Conservation (phyloP, 306 rosid species). For the Echinosophora koreensis region DNA sequence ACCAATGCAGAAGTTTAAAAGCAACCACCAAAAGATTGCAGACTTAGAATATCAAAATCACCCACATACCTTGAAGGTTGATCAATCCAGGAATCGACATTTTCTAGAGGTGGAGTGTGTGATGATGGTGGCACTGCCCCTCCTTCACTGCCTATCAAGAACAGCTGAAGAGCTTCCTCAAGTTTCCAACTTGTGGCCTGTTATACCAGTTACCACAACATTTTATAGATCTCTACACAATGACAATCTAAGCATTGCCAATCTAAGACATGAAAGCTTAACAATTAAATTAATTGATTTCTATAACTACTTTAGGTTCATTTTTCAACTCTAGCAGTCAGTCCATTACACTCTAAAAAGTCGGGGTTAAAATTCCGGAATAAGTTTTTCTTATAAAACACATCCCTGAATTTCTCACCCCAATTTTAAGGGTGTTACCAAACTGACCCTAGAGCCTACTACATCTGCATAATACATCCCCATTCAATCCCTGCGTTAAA, state of each 20-base stretch:
- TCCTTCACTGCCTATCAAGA: constrained; percentile 73
- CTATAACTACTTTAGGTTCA: background rate
- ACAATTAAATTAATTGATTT: background rate
- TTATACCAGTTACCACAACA: constrained; percentile 41
- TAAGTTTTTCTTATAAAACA: background rate
- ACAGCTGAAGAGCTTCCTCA: constrained; percentile 96
- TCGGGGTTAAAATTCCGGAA: background rate
- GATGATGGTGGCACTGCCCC: constrained; percentile 53
- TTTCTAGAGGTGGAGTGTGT: constrained; percentile 53
- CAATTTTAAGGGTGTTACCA: background rate
- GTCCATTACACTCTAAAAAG: background rate
- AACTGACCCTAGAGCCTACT: background rate
- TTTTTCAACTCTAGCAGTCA: background rate
- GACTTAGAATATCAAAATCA: background rate
- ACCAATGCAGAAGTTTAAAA: constrained; percentile 30
- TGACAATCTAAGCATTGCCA: background rate
- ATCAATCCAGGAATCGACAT: constrained; percentile 54
- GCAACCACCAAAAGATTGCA: constrained; percentile 15
- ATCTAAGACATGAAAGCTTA: background rate
- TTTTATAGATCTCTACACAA: constrained; percentile 23
- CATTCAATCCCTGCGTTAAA: background rate
- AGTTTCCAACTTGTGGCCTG: constrained; percentile 98
- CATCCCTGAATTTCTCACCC: background rate
- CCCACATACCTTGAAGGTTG: constrained; percentile 53
- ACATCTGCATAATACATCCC: background rate